phyloP scores from a whole-genome alignment of 1,284 basidiomycete genomes.

The Somion occarium region DNA sequence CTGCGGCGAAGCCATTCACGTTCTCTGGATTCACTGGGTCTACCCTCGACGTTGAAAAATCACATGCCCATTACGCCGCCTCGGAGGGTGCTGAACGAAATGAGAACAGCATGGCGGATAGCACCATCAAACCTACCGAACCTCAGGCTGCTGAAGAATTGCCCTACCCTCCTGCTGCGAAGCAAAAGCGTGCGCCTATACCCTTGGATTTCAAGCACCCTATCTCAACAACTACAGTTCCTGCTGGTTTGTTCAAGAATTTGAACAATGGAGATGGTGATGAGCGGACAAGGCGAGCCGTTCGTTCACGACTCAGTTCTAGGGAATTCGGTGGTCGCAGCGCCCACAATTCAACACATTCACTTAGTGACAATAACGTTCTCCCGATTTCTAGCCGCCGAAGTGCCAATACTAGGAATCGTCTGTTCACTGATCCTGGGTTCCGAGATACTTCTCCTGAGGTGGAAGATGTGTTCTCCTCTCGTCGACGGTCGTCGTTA shows the following conservation, averaged over 20 bases:
- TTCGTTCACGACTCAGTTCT: conserved; percentile 71
- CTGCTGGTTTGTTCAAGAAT: conserved; percentile 79
- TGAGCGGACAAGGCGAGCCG: conserved; percentile 59
- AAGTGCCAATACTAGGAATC: conserved; percentile 35
- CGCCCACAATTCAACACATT: conserved; percentile 60
- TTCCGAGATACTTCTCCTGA: conserved; percentile 27
- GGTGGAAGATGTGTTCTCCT: conserved; percentile 42
- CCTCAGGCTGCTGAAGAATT: conserved; percentile 24
- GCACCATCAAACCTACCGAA: conserved; percentile 6
- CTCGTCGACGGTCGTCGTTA: conserved; percentile 54
- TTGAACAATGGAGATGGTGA: conserved; percentile 52
- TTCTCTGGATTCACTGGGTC: conserved; percentile 46
- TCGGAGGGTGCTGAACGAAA: conserved; percentile 16
- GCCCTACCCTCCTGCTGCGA: conserved; percentile 33
- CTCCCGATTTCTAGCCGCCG: conserved; percentile 57
- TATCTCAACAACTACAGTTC: conserved; percentile 68
- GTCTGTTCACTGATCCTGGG: conserved; percentile 54
- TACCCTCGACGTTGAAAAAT: conserved; percentile 13
- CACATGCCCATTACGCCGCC: conserved; percentile 17
- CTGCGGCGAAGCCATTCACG: conserved; percentile 55
- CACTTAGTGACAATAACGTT: conserved; percentile 69
- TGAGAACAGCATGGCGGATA: conserved; percentile 13
- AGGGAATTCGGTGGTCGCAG: conserved; percentile 56
- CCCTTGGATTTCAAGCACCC: conserved; percentile 78
- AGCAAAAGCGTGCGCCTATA: conserved; percentile 67